These are phyloP conservation scores for Lachancea kluyveri DNA, from an alignment of 805 yeast species.

Conservation along the genomic window DNA sequence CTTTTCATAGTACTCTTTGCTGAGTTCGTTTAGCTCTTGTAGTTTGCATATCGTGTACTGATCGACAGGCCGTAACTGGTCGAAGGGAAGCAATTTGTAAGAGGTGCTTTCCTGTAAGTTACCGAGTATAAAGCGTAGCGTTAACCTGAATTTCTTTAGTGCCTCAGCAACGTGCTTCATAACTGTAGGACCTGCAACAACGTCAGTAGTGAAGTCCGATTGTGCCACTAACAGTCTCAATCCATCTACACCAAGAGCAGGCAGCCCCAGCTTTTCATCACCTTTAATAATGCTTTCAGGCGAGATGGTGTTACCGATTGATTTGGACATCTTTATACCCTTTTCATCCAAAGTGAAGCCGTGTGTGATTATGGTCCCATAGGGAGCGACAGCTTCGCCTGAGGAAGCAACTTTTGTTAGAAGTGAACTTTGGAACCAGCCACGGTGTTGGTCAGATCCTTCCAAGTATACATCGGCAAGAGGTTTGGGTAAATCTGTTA, in stretches of 20 bases:
- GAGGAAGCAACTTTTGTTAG: constrained; percentile 61
- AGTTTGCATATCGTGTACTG: constrained; percentile 55
- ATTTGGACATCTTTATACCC: constrained; percentile 90
- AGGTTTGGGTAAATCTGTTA: constrained; percentile 32
- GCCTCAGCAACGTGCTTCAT: constrained; percentile 73
- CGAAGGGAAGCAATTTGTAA: constrained; percentile 33
- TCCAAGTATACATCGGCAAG: constrained; percentile 83
- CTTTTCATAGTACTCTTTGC: constrained; percentile 41
- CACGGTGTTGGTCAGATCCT: constrained; percentile 98
- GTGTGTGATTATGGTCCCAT: constrained; percentile 73
- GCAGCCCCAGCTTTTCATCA: constrained; percentile 39
- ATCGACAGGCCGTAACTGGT: constrained; percentile 46
- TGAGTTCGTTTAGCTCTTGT: constrained; percentile 37
- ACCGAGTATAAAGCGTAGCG: constrained; percentile 77
- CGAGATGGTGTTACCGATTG: constrained; percentile 72
- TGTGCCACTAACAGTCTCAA: constrained; percentile 87
- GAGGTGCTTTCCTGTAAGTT: constrained; percentile 47
- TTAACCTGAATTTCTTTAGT: constrained; percentile 73
- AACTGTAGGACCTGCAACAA: constrained; percentile 65
- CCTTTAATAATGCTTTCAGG: constrained; percentile 70
- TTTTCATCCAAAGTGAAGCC: constrained; percentile 87
- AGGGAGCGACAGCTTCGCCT: constrained; percentile 49
- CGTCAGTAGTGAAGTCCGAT: constrained; percentile 77
- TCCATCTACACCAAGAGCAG: constrained; percentile 84
- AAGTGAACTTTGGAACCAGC: constrained; percentile 96